Evolutionary conservation across 129 eudicot species (phyloP).

Genomic region (Centella asiatica): DNA sequence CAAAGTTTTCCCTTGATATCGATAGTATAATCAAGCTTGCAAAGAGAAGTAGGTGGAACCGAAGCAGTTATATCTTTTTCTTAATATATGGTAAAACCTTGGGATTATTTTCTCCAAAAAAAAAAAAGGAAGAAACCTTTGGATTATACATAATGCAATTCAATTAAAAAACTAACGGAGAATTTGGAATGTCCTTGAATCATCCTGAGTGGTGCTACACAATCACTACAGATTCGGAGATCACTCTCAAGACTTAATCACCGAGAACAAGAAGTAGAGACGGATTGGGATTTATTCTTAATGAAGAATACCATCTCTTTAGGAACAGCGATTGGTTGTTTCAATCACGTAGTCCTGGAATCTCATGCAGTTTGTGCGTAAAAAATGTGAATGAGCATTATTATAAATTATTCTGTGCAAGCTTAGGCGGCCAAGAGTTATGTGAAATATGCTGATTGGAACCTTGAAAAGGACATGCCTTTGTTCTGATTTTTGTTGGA

Average conservation of each 20-base stretch:
- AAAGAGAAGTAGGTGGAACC: no score
- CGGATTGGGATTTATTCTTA: conserved; percentile 22
- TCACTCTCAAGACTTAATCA: conserved; percentile 5
- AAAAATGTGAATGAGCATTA: conserved; percentile 13
- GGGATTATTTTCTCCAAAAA: no score
- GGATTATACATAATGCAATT: no score
- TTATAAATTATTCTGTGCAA: conserved; percentile 16
- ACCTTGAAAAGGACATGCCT: conserved; percentile 18
- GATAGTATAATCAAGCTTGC: no score
- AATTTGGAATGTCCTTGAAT: neutral
- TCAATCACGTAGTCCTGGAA: conserved; percentile 22
- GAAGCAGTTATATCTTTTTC: no score
- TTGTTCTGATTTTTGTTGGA: conserved; percentile 12
- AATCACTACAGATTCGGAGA: neutral
- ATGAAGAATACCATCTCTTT: conserved; percentile 6
- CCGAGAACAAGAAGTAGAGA: conserved; percentile 12
- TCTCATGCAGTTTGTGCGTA: conserved; percentile 32
- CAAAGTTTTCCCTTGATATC: neutral
- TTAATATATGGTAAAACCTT: no score
- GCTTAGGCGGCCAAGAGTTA: conserved; percentile 16
- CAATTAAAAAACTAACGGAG: neutral
- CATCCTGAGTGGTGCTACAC: neutral
- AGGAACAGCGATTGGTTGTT: conserved; percentile 12
- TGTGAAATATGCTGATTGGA: conserved; percentile 21
- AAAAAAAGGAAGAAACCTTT: no score